Conservation (phyloP, 1,284 basidiomycete genomes). For the Trichosporon asahii region DNA sequence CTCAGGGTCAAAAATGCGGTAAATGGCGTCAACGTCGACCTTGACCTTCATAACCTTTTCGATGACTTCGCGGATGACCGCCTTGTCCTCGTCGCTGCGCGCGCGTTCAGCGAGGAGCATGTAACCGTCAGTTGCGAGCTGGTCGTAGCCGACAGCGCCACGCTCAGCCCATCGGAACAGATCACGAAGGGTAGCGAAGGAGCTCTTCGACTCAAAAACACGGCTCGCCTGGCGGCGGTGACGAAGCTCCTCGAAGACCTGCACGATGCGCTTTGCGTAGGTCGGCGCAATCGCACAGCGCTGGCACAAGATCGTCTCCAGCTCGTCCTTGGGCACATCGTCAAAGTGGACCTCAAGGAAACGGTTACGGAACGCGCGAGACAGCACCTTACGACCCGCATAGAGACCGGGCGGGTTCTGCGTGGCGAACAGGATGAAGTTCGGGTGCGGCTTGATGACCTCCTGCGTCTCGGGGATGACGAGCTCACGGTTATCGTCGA, state of each 20-base stretch:
- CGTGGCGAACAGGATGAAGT: slow-evolving; percentile 98
- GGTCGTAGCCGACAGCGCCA: slow-evolving; percentile 81
- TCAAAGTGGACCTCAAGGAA: slow-evolving; percentile 98
- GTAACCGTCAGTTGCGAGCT: slow-evolving; percentile 93
- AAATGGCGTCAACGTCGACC: slow-evolving; percentile 69
- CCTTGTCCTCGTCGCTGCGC: slow-evolving; percentile 77
- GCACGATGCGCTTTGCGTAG: slow-evolving; percentile 85
- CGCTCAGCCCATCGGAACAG: slow-evolving; percentile 95
- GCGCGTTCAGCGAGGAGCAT: slow-evolving; percentile 95
- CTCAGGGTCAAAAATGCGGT: slow-evolving; percentile 61
- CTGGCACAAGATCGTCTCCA: slow-evolving; percentile 88
- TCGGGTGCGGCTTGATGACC: slow-evolving; percentile 85
- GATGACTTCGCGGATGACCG: slow-evolving; percentile 85
- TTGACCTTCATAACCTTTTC: slow-evolving; percentile 85
- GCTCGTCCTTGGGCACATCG: slow-evolving; percentile 89
- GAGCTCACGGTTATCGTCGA: slow-evolving; percentile 97
- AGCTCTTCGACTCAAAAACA: slow-evolving; percentile 96
- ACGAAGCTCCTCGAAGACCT: slow-evolving; percentile 89
- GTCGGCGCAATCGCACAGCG: slow-evolving; percentile 87
- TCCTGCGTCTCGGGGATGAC: slow-evolving; percentile 96
- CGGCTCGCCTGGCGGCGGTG: slow-evolving; percentile 83
- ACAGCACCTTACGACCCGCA: slow-evolving; percentile 90
- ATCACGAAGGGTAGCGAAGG: slow-evolving; percentile 94
- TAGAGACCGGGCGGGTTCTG: slow-evolving; percentile 99
- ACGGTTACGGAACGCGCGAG: slow-evolving; percentile 95